Evolutionary conservation across 495 filamentous ascomycete genomes (phyloP).

Genomic region (Xylaria scruposa): DNA sequence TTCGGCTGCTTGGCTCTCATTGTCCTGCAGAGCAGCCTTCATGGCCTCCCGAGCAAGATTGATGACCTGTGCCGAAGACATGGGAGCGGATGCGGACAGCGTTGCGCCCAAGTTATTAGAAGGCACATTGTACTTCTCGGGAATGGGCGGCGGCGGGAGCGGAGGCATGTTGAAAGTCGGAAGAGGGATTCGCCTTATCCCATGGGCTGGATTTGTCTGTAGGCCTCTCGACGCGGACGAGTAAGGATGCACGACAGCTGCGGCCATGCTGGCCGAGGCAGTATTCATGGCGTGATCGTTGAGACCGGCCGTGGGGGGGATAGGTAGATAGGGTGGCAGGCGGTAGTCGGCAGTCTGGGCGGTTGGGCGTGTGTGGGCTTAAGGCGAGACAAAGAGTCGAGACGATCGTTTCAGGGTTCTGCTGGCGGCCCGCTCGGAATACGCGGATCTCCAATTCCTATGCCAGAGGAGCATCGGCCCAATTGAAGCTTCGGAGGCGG

Average conservation of each 20-base stretch:
- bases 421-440: slow-evolving; percentile 21
- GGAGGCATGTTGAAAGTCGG: slow-evolving; percentile 38
- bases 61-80: slow-evolving; percentile 58
- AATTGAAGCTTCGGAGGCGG: slow-evolving; percentile 16
- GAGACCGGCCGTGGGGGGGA: neutral
- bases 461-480: slow-evolving; percentile 10
- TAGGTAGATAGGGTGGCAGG: neutral
- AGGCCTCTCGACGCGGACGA: slow-evolving; percentile 41
- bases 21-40: slow-evolving; percentile 70
- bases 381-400: slow-evolving; percentile 24
- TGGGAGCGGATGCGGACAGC: slow-evolving; percentile 48
- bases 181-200: slow-evolving; percentile 45
- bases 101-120: slow-evolving; percentile 39
- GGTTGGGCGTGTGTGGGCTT: neutral
- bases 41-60: slow-evolving; percentile 68
- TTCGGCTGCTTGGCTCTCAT: slow-evolving; percentile 70
- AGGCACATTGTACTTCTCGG: slow-evolving; percentile 43
- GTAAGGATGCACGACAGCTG: slow-evolving; percentile 37
- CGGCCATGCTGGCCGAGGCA: slow-evolving; percentile 39
- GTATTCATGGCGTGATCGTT: slow-evolving; percentile 35
- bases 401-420: slow-evolving; percentile 27
- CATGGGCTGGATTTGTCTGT: slow-evolving; percentile 50
- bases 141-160: slow-evolving; percentile 46
- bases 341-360: slow-evolving; percentile 1
- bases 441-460: slow-evolving; percentile 18